Evolutionary conservation across 495 filamentous ascomycete genomes (phyloP).

Genomic region (Glonium stellatum): DNA sequence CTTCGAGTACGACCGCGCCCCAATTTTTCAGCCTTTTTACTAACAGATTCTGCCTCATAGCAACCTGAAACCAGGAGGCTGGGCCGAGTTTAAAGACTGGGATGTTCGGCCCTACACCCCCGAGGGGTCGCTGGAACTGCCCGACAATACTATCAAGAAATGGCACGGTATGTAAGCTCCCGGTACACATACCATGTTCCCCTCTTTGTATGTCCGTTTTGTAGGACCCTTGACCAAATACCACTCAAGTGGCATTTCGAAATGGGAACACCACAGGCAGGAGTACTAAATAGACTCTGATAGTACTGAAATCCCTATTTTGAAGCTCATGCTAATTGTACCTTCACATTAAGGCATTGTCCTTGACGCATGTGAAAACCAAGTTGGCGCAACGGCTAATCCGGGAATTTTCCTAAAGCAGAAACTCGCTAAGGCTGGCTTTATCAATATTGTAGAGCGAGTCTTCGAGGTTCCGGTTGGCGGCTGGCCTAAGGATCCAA

Average conservation of each 20-base stretch:
- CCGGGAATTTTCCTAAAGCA: not conserved
- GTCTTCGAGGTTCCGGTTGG: not conserved
- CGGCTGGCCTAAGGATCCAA: not conserved
- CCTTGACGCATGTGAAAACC: conserved; percentile 30
- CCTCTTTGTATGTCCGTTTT: too few species aligned
- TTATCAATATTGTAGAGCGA: not conserved
- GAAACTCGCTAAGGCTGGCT: not conserved
- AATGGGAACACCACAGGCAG: too few species aligned
- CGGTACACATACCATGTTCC: too few species aligned
- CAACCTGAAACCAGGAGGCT: conserved; percentile 48
- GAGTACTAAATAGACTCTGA: too few species aligned
- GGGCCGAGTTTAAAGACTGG: conserved; percentile 51
- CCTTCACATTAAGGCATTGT: too few species aligned
- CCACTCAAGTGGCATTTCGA: too few species aligned
- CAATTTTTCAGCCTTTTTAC: too few species aligned
- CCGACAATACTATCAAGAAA: conserved; percentile 31
- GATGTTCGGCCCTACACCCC: conserved; percentile 37
- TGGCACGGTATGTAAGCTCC: conserved; percentile 28
- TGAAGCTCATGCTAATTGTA: too few species aligned
- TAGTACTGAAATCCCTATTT: too few species aligned
- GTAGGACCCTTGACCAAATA: too few species aligned
- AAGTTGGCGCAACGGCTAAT: conserved; percentile 27
- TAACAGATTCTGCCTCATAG: conserved; percentile 2
- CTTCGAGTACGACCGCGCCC: too few species aligned
- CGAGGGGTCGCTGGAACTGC: conserved; percentile 36